phyloP scores from a whole-genome alignment of 2,329 filamentous ascomycete genomes.

The Calonectria naviculata region DNA sequence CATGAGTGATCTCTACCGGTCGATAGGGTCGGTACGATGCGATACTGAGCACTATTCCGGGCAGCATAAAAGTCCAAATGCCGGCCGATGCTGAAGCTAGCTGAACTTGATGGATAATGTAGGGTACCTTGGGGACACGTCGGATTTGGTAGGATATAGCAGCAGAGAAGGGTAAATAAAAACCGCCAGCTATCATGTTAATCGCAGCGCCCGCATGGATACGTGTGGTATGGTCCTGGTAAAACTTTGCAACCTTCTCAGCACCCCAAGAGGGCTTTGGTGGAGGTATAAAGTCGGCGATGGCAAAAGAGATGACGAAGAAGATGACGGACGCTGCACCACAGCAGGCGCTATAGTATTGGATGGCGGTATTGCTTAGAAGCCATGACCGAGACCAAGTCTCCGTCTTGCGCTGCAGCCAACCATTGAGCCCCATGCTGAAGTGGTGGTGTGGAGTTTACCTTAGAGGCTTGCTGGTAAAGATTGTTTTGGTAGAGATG shows the following conservation, averaged over 20 bases:
- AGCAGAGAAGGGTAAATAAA: slow-evolving; percentile 23
- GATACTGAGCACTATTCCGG: slow-evolving; percentile 25
- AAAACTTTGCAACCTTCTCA: slow-evolving; percentile 19
- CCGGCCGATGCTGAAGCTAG: slow-evolving; percentile 19
- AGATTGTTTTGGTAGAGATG: background rate
- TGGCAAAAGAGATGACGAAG: slow-evolving; percentile 12
- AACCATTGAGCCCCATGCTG: slow-evolving; percentile 6
- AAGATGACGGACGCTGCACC: slow-evolving; percentile 20
- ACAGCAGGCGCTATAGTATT: slow-evolving; percentile 20
- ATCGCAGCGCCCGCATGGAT: slow-evolving; percentile 23
- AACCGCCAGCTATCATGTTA: slow-evolving; percentile 24
- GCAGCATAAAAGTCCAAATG: slow-evolving; percentile 29
- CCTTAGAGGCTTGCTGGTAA: background rate
- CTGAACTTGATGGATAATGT: slow-evolving; percentile 24
- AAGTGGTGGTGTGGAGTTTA: background rate
- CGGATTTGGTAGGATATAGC: slow-evolving; percentile 24
- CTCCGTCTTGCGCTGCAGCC: background rate
- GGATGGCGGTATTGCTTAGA: slow-evolving; percentile 20
- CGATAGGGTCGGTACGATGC: slow-evolving; percentile 26
- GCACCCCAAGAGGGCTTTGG: slow-evolving; percentile 17
- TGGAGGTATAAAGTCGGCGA: slow-evolving; percentile 21
- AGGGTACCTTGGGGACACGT: slow-evolving; percentile 21
- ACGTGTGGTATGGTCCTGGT: slow-evolving; percentile 17
- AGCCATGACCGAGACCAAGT: slow-evolving; percentile 9
- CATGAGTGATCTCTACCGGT: slow-evolving; percentile 24